Conservation (phyloP, 176 grass and related monocot species). For the Avena sativa region DNA sequence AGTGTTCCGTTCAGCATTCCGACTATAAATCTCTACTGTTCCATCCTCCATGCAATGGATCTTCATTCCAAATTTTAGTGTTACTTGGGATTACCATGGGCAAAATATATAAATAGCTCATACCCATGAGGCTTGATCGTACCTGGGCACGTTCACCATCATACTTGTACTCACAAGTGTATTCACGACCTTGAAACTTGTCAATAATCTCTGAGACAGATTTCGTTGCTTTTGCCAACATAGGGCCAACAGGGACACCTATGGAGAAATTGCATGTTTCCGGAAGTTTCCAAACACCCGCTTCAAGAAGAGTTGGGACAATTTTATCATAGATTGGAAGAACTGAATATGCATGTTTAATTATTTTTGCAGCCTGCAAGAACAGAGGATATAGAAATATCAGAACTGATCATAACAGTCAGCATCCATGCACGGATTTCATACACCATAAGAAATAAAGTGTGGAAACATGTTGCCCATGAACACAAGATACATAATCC, state of each 20-base stretch:
- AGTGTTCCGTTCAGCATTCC: slow-evolving; percentile 97
- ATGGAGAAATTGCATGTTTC: slow-evolving; percentile 96
- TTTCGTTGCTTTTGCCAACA: slow-evolving; percentile 99
- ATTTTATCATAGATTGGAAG: slow-evolving; percentile 98
- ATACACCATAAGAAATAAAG: slow-evolving; percentile 25
- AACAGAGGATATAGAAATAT: slow-evolving; percentile 43
- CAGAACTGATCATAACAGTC: slow-evolving; percentile 10
- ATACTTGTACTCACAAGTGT: slow-evolving; percentile 99
- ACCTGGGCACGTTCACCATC: slow-evolving; percentile 99
- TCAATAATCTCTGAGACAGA: slow-evolving; percentile 97
- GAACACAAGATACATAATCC: slow-evolving; percentile 23
- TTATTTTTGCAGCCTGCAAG: slow-evolving; percentile 90
- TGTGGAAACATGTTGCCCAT: background rate
- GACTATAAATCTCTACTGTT: slow-evolving; percentile 92
- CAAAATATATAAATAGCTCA: slow-evolving; percentile 36
- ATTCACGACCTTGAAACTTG: slow-evolving; percentile 96
- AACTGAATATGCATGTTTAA: slow-evolving; percentile 94
- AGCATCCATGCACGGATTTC: slow-evolving; percentile 27
- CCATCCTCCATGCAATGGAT: slow-evolving; percentile 99
- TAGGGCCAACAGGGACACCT: slow-evolving; percentile 96
- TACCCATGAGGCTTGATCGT: slow-evolving; percentile 27
- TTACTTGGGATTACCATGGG: slow-evolving; percentile 27
- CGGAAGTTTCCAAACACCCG: slow-evolving; percentile 86
- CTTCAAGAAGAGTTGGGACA: slow-evolving; percentile 80
- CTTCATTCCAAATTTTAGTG: slow-evolving; percentile 57